Evolutionary conservation across 2,329 filamentous ascomycete genomes (phyloP), one percentile per base, ranked within the genome.

Genomic region (Pseudogymnoascus sp.): DNA sequence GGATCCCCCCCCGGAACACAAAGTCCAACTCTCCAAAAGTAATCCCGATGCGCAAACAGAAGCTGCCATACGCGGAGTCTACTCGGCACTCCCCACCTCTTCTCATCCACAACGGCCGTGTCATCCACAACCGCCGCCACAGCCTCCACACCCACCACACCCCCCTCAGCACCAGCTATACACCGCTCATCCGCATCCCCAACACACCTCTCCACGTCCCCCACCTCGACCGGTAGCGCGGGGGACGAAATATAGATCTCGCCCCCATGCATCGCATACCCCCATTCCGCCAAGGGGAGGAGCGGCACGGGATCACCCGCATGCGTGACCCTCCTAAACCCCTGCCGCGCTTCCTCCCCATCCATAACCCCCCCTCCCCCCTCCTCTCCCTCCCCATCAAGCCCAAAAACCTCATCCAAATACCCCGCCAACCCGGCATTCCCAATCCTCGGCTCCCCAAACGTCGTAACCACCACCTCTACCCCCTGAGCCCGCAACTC

Each of bases 1-100:
- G 87, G 87, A 72, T 89, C 88, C 11, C 90, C 89, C 11, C 89
- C 89, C 0, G 93, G 93, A 2, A 97, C 80, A 76, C 95, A 99
- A 33, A 98, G 78, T 0, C 95, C 95, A 61, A 99, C 75, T 63
- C 95, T 83, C 90, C 91, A 96, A 76, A 99, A 98, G 75, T 99
- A 99, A 77, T 99, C 95, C 40, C 95, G 81, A 77, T 99, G 95
- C 1, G 93, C 90, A 75, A 96, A 96, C 72, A 98, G 88, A 6
- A 97, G 78, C 76, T 96, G 86, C 91, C 93, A 96, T n/a, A 96
- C 82, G 74, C 89, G 90, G 70, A 93, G 74, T 75, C 83, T 75
- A 70, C 68, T 82, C 72, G 70, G 68, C 10, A 71, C 26, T 7
- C 67, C 67, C 70, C 71, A 72, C 61, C 66, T 64, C 46, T 66